Evolutionary conservation across 2,329 filamentous ascomycete genomes (phyloP).

Genomic region (Colletotrichum kahawae): DNA sequence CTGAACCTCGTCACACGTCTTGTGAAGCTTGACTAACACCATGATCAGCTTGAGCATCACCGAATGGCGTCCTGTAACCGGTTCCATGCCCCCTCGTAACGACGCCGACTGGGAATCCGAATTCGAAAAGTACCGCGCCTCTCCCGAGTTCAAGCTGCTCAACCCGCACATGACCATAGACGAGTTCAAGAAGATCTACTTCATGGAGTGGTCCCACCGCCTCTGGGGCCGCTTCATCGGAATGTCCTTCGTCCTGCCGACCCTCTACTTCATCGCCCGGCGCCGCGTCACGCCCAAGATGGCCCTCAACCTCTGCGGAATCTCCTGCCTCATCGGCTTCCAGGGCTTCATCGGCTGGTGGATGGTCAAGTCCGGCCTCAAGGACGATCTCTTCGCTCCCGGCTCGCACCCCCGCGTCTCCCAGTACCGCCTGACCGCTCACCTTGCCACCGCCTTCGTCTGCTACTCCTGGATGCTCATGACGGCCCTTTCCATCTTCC

Average conservation of each 20-base stretch:
- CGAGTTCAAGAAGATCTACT: constrained; percentile 99
- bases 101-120: constrained; percentile 87
- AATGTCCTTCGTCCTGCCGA: constrained; percentile 85
- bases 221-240: constrained; percentile 94
- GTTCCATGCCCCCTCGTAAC: constrained; percentile 83
- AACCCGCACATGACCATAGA: constrained; percentile 92
- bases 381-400: constrained; percentile 92
- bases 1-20: background rate
- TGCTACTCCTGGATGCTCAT: constrained; percentile 96
- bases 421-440: constrained; percentile 90
- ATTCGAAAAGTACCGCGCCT: constrained; percentile 89
- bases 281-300: constrained; percentile 80
- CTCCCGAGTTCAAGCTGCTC: constrained; percentile 89
- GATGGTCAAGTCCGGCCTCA: constrained; percentile 98
- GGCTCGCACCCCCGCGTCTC: constrained; percentile 91
- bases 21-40: background rate
- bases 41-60: constrained; percentile 84
- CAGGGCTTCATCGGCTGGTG: constrained; percentile 98
- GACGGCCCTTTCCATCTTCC: constrained; percentile 84
- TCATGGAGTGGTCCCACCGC: constrained; percentile 98
- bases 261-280: constrained; percentile 84
- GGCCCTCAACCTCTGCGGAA: constrained; percentile 78
- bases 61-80: constrained; percentile 97
- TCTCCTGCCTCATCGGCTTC: constrained; percentile 88
- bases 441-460: constrained; percentile 87